Percentiles rank a stretch among this genome's conserved stretches.
Conservation (phyloP, 306 rosid genomes). For the Styphnolobium japonicum region DNA sequence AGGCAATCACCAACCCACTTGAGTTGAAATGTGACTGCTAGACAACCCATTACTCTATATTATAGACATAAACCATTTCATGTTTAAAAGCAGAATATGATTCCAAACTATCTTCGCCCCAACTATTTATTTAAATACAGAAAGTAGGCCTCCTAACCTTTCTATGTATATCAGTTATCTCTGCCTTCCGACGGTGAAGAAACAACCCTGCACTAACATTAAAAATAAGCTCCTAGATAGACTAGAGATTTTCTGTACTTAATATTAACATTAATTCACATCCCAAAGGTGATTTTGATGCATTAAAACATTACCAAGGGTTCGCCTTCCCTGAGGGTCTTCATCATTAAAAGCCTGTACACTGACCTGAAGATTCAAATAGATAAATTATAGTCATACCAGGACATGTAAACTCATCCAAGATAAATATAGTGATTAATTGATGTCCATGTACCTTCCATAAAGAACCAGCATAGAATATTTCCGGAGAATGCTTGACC, state of each 20-base stretch:
- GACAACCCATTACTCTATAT: neutral
- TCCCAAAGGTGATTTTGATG: constrained; percentile 6
- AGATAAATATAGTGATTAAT: constrained; percentile 13
- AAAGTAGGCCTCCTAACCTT: constrained; percentile 51
- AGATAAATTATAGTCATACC: constrained; percentile 27
- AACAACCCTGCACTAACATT: constrained; percentile 72
- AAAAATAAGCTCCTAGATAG: constrained; percentile 20
- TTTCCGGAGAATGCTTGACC: constrained; percentile 94
- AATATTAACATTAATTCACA: constrained; percentile 8
- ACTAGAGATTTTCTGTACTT: constrained; percentile 8
- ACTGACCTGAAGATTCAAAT: constrained; percentile 67
- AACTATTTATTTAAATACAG: constrained; percentile 13
- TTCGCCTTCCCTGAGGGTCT: constrained; percentile 92
- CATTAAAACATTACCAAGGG: constrained; percentile 65
- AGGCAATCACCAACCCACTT: neutral
- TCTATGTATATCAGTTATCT: constrained; percentile 50
- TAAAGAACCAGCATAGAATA: constrained; percentile 92
- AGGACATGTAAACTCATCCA: constrained; percentile 21
- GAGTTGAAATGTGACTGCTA: neutral
- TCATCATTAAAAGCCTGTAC: constrained; percentile 97
- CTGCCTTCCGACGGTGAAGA: constrained; percentile 89
- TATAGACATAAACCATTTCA: constrained; percentile 19
- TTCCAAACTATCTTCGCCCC: neutral
- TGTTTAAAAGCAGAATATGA: constrained; percentile 3
- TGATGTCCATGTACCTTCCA: constrained; percentile 76